A percentile compares a stretch with the other conserved stretches of the same genome.
phyloP scores from a whole-genome alignment of 148 eudicot species.

The Oxyria digyna region DNA sequence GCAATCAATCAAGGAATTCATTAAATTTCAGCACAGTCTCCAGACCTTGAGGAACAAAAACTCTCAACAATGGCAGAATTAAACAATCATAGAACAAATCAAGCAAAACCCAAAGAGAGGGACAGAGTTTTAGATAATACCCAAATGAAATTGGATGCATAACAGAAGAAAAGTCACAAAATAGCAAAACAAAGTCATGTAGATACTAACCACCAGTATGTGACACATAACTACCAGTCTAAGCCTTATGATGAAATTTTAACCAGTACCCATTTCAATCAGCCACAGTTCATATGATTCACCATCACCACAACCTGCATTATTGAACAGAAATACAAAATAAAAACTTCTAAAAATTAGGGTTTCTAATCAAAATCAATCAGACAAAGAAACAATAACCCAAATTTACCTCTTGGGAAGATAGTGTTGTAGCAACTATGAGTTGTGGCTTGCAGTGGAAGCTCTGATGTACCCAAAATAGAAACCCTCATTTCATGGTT shows the following conservation, averaged over 20 bases:
- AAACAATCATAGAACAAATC: neutral
- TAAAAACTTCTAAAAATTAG: neutral
- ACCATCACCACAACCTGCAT: constrained; percentile 2
- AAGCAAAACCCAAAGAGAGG: constrained; percentile 1
- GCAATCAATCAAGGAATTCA: neutral
- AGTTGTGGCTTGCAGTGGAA: neutral
- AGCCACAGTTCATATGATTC: neutral
- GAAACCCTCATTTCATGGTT: neutral
- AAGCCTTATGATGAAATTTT: neutral
- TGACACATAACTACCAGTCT: constrained; percentile 7
- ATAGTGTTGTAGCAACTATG: neutral
- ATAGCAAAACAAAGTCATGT: neutral
- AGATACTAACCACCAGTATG: neutral
- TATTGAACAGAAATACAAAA: neutral
- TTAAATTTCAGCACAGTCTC: neutral
- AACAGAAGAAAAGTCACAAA: neutral
- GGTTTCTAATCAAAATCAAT: neutral
- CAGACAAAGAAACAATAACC: neutral
- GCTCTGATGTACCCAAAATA: neutral
- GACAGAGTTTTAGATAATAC: neutral
- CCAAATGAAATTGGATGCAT: neutral
- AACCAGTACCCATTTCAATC: neutral
- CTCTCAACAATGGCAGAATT: constrained; percentile 1
- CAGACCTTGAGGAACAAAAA: neutral
- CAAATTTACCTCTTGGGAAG: neutral